These are phyloP conservation scores for Mikania micrantha DNA, from an alignment of 129 eudicot species.

Conservation along the genomic window DNA sequence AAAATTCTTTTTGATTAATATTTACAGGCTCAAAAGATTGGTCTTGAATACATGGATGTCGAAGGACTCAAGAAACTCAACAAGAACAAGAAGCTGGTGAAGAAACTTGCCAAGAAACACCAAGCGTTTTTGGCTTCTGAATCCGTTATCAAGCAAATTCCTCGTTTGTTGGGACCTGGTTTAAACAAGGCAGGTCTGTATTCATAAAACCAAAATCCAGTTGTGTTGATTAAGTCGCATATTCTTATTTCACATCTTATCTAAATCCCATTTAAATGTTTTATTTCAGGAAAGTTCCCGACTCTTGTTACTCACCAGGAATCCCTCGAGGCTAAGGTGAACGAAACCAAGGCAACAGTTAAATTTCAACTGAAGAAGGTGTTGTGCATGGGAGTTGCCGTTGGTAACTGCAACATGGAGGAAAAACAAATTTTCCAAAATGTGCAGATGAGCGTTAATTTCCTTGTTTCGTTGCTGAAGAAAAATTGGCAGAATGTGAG, in stretches of 20 bases:
- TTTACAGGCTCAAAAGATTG: slow-evolving; percentile 11
- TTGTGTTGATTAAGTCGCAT: not conserved
- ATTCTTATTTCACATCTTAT: not conserved
- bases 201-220: not conserved
- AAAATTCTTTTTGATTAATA: not conserved
- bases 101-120: slow-evolving; percentile 45
- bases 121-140: slow-evolving; percentile 47
- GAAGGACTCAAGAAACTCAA: slow-evolving; percentile 8
- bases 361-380: slow-evolving; percentile 8
- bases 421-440: slow-evolving; percentile 3
- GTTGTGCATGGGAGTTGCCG: slow-evolving; percentile 4
- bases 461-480: slow-evolving; percentile 46
- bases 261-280: not conserved
- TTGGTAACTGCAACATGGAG: slow-evolving; percentile 9
- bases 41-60: slow-evolving; percentile 7
- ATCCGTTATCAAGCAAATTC: slow-evolving; percentile 30
- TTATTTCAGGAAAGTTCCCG: slow-evolving; percentile 42
- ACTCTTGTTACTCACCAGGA: slow-evolving; percentile 51
- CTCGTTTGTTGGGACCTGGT: slow-evolving; percentile 35
- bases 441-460: slow-evolving; percentile 37
- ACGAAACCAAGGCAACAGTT: not conserved
- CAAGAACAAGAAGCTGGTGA: slow-evolving; percentile 32
- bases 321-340: slow-evolving; percentile 44
- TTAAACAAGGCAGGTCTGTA: slow-evolving; percentile 38
- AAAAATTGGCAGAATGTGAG: slow-evolving; percentile 61